phyloP scores from a whole-genome alignment of 306 rosid genomes.

The Malus sylvestris region DNA sequence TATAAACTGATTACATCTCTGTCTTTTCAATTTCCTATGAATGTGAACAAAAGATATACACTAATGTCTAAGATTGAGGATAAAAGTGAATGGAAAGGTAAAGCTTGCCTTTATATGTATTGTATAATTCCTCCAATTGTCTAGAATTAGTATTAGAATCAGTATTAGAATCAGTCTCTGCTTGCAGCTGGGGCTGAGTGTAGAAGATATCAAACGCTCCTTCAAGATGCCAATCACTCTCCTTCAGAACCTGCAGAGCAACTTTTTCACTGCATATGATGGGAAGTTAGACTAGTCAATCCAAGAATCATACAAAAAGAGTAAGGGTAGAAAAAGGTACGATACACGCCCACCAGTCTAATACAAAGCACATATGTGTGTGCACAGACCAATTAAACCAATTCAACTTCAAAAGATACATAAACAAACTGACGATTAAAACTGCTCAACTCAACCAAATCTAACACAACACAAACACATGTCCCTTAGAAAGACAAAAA shows the following conservation, averaged over 20 bases:
- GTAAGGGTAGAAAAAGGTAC: not conserved
- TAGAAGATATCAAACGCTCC: conserved; percentile 95
- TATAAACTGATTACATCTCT: not conserved
- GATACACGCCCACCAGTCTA: not conserved
- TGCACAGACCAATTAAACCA: not conserved
- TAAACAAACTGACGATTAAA: not conserved
- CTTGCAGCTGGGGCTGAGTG: conserved; percentile 79
- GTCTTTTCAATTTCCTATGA: not conserved
- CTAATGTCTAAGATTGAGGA: not conserved
- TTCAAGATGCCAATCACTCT: conserved; percentile 98
- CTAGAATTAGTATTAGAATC: conserved; percentile 48
- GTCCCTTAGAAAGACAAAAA: not conserved
- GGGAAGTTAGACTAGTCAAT: not conserved
- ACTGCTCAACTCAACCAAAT: not conserved
- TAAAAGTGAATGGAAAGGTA: not conserved
- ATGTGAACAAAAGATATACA: not conserved
- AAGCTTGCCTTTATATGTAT: conserved; percentile 87
- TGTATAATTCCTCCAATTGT: conserved; percentile 94
- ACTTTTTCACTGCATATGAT: conserved; percentile 65
- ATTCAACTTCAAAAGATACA: not conserved
- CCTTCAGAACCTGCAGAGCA: conserved; percentile 77
- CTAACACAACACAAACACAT: not conserved
- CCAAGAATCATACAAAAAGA: not conserved
- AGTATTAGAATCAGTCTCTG: conserved; percentile 43
- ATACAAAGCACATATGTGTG: not conserved